Evolutionary conservation across 2,329 filamentous ascomycete species (phyloP).

Genomic region (Neopestalotiopsis clavispora): DNA sequence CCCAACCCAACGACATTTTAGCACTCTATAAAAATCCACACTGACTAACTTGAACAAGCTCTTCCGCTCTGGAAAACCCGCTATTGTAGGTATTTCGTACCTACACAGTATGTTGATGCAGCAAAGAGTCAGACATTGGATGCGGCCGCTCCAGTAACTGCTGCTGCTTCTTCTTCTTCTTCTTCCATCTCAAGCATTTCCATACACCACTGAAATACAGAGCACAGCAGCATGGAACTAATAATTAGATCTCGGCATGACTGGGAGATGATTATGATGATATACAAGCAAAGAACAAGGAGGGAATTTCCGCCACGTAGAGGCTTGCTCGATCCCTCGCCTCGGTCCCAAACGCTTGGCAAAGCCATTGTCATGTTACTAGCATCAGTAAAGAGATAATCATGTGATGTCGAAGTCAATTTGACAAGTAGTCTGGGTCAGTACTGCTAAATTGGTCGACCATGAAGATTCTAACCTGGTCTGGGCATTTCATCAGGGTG

Average conservation of each 20-base stretch:
- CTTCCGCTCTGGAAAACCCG: not conserved
- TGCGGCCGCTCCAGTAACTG: not conserved
- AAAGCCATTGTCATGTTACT: not conserved
- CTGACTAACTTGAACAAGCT: constrained; percentile 1
- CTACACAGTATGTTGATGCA: not conserved
- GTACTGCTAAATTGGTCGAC: not conserved
- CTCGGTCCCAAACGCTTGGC: not conserved
- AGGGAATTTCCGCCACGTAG: not conserved
- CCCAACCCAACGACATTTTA: not conserved
- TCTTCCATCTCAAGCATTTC: no score
- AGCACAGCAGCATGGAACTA: no score
- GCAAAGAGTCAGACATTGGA: not conserved
- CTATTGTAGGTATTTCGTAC: not conserved
- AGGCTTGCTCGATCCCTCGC: not conserved
- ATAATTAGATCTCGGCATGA: no score
- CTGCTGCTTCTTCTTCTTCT: no score
- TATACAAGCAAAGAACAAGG: no score
- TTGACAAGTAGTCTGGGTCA: not conserved
- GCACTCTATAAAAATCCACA: not conserved
- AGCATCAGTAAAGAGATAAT: not conserved
- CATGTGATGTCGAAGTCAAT: not conserved
- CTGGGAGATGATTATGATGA: no score
- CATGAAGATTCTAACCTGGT: no score
- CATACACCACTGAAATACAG: no score
- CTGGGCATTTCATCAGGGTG: no score